Percentiles rank a stretch among this genome's conserved stretches.
These are phyloP conservation scores for Micractinium conductrix DNA, from an alignment of 139 green algal species.

Conservation along the genomic window DNA sequence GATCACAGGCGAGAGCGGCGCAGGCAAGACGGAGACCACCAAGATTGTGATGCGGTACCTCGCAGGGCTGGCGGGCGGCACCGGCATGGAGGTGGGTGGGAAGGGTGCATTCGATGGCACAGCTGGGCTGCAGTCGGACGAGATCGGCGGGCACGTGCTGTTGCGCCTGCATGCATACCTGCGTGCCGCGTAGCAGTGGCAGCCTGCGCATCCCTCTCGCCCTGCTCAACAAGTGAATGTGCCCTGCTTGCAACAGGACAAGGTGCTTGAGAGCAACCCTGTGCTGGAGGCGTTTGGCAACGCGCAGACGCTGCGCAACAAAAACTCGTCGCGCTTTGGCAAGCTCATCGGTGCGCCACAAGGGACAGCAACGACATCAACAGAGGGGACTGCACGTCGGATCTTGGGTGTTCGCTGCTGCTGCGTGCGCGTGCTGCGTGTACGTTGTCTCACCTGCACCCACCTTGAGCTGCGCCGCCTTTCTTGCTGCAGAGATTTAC, in stretches of 20 bases:
- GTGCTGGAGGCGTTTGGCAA: slow-evolving; percentile 97
- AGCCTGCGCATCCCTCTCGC: too few species aligned
- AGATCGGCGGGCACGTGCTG: too few species aligned
- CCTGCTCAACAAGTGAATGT: too few species aligned
- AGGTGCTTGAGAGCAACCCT: slow-evolving; percentile 88
- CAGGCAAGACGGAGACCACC: slow-evolving; percentile 95
- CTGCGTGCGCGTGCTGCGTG: slow-evolving; percentile 14
- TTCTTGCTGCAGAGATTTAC: slow-evolving; percentile 64
- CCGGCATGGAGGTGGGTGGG: slow-evolving; percentile 48
- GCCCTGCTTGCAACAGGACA: slow-evolving; percentile 51
- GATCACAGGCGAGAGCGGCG: slow-evolving; percentile 79
- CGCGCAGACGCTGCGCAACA: slow-evolving; percentile 93
- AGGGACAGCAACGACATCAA: too few species aligned
- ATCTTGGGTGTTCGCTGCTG: not conserved
- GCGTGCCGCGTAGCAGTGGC: too few species aligned
- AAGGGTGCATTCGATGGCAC: too few species aligned
- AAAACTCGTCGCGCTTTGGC: slow-evolving; percentile 91
- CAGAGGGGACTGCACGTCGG: not conserved
- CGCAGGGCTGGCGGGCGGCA: slow-evolving; percentile 76
- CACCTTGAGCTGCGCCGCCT: not conserved
- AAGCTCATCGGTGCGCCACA: slow-evolving; percentile 95
- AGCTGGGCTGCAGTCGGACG: too few species aligned
- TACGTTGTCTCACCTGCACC: not conserved
- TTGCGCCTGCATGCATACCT: too few species aligned
- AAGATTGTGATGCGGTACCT: slow-evolving; percentile 96